Percentiles rank a stretch among this genome's conserved stretches.
Conservation (phyloP, 305 asterid species). For the Fraxinus dipetala region DNA sequence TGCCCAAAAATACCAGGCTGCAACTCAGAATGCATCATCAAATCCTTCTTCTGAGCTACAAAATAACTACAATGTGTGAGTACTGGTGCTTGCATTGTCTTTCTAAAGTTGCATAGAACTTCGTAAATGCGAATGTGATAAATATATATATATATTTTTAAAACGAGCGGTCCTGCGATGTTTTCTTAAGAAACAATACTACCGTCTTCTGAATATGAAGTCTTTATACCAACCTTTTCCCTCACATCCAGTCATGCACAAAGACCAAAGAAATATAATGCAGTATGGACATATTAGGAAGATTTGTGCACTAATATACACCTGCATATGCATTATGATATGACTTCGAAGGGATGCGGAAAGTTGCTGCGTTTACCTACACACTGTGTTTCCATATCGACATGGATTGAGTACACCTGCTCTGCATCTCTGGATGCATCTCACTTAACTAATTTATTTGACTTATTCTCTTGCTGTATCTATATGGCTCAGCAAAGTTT, state of each 20-base stretch:
- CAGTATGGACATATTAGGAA: neutral
- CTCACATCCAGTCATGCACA: neutral
- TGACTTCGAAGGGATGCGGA: neutral
- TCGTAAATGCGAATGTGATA: neutral
- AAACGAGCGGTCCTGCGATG: neutral
- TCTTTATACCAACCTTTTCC: neutral
- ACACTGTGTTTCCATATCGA: neutral
- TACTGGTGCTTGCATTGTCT: neutral
- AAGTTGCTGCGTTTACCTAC: neutral
- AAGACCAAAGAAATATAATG: neutral
- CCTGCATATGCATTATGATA: neutral
- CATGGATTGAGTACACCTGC: neutral
- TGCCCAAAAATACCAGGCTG: conserved; percentile 39
- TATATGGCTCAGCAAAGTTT: neutral
- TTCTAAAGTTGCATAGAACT: neutral
- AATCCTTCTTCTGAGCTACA: conserved; percentile 30
- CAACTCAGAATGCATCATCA: conserved; percentile 32
- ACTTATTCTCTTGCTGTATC: neutral
- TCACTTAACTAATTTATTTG: neutral
- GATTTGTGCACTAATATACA: neutral
- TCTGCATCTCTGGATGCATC: neutral
- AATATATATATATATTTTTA: neutral
- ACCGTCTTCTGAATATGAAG: neutral
- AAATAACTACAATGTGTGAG: conserved; percentile 40
- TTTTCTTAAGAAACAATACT: neutral